Percentiles rank a stretch among this genome's conserved stretches.
Evolutionary conservation across 2,329 filamentous ascomycete species (phyloP).

Genomic region (Fusarium musae): DNA sequence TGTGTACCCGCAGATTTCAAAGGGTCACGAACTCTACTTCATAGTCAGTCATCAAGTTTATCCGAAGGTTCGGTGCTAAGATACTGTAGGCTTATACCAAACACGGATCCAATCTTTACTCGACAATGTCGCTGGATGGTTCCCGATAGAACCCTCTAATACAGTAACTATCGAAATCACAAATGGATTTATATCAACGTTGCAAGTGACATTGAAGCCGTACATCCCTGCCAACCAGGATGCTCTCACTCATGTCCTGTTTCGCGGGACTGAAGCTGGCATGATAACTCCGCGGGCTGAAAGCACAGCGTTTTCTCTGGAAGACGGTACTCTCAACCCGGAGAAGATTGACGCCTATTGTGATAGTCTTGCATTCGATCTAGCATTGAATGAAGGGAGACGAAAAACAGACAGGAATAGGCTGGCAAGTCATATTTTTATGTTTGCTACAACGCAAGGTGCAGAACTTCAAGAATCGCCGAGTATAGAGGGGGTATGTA

Average conservation of each 20-base stretch:
- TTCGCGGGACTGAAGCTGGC: not conserved
- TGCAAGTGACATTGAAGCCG: not conserved
- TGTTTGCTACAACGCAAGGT: not conserved
- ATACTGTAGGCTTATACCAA: not conserved
- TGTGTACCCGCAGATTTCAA: not conserved
- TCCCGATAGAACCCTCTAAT: not conserved
- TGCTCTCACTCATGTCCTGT: not conserved
- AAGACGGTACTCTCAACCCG: not conserved
- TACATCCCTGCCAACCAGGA: not conserved
- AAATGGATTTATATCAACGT: not conserved
- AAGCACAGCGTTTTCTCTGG: not conserved
- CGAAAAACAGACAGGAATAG: not conserved
- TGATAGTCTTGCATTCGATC: not conserved
- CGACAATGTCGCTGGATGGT: not conserved
- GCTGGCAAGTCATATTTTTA: not conserved
- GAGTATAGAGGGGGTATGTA: not conserved
- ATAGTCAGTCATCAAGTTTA: not conserved
- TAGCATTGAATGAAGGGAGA: not conserved
- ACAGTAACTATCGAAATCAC: not conserved
- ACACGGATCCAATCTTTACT: not conserved
- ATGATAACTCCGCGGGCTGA: not conserved
- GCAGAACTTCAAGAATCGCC: fast-evolving
- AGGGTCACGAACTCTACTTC: not conserved
- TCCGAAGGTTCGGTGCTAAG: fast-evolving
- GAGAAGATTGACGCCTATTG: not conserved